Evolutionary conservation across 768 basidiomycete species (phyloP), one percentile per base, ranked within the genome.

Genomic region (Thelephora aurantiotincta): DNA sequence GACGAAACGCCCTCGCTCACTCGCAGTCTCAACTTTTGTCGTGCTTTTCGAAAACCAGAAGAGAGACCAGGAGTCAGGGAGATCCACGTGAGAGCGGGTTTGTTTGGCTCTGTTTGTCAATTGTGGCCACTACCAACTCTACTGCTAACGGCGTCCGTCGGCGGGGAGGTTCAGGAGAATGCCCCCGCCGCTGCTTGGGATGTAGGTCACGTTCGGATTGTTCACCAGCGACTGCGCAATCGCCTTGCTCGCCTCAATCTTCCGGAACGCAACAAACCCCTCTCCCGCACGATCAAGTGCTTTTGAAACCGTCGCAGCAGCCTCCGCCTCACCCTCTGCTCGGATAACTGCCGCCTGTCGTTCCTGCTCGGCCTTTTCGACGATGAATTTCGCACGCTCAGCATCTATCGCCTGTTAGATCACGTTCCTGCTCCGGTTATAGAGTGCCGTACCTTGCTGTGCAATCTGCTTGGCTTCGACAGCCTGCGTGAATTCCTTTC

Each of bases 341-440:
- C 96, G 80, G 48, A 99, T 97, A 50, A 99, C 93, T 1, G 92
- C 86, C 0, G 96, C 96, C 70, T 98, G 93, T 51, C 93, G 80
- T 63, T 99, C 96, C 82, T 99, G 96, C 62, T 98, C 96, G 23
- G 96, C 93, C 91, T 96, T 97, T 70, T 99, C 96, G 52, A 99
- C 96, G 54, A 98, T 87, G 65, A 97, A 99, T 66, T 97, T 98
- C 49, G 96, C 96, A 33, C 96, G 80, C 68, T 99, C 96, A 52
- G 96, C 96, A 67, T 98, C 94, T 92, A 55, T 23, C 35, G 11
- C 14, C 9, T 48, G 20, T 50, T 5, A 55, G 50, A 19, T 13
- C 6, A 19, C 19, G 7, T 30, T 42, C 7, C 33, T 34, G 3
- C 20, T 16, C 33, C 45, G 13, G 6, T 26, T 35, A 26, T 18